Conservation (phyloP, 352 stramenopile genomes). For the Pythium rishiriense region DNA sequence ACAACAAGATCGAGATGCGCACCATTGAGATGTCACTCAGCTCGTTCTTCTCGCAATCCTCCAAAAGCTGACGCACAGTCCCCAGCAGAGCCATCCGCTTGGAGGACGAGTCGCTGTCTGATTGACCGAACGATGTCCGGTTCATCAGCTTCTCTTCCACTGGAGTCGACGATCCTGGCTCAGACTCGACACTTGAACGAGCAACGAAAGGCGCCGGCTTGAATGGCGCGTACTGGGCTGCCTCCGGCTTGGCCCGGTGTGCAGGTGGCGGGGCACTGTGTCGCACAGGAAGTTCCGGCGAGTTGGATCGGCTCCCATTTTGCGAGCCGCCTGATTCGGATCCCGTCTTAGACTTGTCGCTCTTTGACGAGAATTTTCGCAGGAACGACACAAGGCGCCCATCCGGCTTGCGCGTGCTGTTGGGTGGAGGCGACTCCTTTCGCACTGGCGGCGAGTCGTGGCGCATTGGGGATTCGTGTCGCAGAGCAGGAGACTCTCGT, state of each 20-base stretch:
- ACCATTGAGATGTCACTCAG: slow-evolving; percentile 64
- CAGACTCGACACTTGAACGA: slow-evolving; percentile 13
- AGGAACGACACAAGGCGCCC: slow-evolving; percentile 22
- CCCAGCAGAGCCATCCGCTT: slow-evolving; percentile 47
- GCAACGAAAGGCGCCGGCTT: slow-evolving; percentile 3
- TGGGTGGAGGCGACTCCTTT: not conserved
- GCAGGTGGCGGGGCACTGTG: slow-evolving; percentile 15
- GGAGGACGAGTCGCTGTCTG: slow-evolving; percentile 12
- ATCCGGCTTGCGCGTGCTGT: slow-evolving; percentile 10
- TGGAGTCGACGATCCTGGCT: slow-evolving; percentile 13
- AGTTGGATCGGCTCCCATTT: slow-evolving; percentile 21
- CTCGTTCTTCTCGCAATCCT: slow-evolving; percentile 58
- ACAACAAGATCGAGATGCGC: slow-evolving; percentile 63
- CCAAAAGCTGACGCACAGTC: slow-evolving; percentile 47
- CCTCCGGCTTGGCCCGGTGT: not conserved
- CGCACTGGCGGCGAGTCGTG: not conserved
- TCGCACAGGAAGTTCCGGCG: slow-evolving; percentile 13
- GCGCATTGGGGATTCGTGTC: slow-evolving; percentile 8
- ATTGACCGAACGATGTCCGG: slow-evolving; percentile 10
- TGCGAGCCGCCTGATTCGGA: slow-evolving; percentile 17
- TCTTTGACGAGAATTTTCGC: slow-evolving; percentile 30
- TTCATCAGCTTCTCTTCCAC: slow-evolving; percentile 20
- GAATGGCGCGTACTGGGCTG: not conserved
- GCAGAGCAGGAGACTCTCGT: slow-evolving; percentile 8
- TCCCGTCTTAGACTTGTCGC: slow-evolving; percentile 17